Base-by-base conservation (phyloP, 257 asterid genomes). In the Thymus quinquecostatus region DNA sequence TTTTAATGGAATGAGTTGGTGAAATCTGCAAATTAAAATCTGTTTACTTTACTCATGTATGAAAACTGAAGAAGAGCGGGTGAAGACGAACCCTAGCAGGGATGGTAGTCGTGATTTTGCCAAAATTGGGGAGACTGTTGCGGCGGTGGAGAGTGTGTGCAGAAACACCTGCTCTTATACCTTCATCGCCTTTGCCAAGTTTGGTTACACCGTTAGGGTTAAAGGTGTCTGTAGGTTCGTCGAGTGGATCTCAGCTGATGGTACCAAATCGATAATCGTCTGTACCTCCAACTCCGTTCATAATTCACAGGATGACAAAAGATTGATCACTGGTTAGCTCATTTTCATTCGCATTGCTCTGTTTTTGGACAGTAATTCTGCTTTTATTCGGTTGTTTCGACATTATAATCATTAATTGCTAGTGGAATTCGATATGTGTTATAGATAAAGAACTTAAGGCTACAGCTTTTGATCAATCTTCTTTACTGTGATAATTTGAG, bases 261-360 rank as follows among this genome's bases (percentile, higher is more conserved):
- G 83, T 57, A 63, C 73, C 66, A 70, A 70, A 34, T 68, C 77
- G 7, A 71, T 72, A 55, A 76, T 82, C 55, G 32, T 43, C 2
- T 75, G 59, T 27, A 45, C 84, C 4, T 1, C 73, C 54, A 68
- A 70, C 8, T 77, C 82, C 28, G 76, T 74, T 44, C 78, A 66
- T 67, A 83, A 76, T 5, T 34, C 69, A 38, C 36, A 71, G 10
- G 85, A 82, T 40, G 77, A 79, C 44, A 76, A 64, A 69, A 73
- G 79, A 57, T 29, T 70, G 28, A 32, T 81, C 64, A 81, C 88
- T 61, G 92, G 89, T 79, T 34, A 71, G 79, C 14, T 64, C 8
- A 49, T 34, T 60, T 49, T 12, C 54, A 3, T 5, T 5, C 10
- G 2, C 38, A 1, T 49, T 32, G n/a, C 3, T 6, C 8, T 70